Evolutionary conservation across 768 basidiomycete species (phyloP).

Genomic region (Glaciozyma martinii): DNA sequence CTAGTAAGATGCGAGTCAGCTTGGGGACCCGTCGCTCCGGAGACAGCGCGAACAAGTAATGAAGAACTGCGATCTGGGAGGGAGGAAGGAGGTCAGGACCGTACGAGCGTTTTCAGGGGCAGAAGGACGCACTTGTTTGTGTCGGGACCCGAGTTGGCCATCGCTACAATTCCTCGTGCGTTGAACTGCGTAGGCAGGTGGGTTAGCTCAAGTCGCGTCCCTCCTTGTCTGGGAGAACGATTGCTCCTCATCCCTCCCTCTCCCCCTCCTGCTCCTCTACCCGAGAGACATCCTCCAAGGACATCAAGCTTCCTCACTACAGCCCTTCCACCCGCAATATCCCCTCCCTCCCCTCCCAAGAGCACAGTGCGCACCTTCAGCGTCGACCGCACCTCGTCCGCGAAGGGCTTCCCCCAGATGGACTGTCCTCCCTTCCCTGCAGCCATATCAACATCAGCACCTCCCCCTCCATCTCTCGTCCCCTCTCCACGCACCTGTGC

Average conservation of each 20-base stretch:
- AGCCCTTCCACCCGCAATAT: too few species aligned
- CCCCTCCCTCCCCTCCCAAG: background rate
- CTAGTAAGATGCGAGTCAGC: conserved; percentile 41
- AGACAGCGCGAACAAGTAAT: conserved; percentile 31
- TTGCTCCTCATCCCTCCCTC: too few species aligned
- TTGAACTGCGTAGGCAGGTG: conserved; percentile 62
- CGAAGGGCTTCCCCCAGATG: conserved; percentile 86
- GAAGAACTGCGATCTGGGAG: conserved; percentile 44
- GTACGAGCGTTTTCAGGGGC: background rate
- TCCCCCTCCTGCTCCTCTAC: too few species aligned
- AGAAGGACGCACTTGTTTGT: conserved; percentile 57
- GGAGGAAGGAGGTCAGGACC: background rate
- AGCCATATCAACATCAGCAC: too few species aligned
- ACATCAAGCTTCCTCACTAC: too few species aligned
- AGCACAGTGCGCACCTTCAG: conserved; percentile 56
- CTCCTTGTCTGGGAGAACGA: background rate
- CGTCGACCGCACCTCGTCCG: conserved; percentile 87
- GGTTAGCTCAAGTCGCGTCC: background rate
- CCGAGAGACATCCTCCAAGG: too few species aligned
- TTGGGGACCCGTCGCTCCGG: background rate
- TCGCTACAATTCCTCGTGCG: conserved; percentile 83
- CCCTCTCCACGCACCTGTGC: conserved; percentile 42
- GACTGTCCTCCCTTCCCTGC: conserved; percentile 89
- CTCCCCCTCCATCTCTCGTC: too few species aligned
- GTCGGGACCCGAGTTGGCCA: conserved; percentile 94